A percentile compares a stretch with the other conserved stretches of the same genome.
Conservation (phyloP, 768 basidiomycete species). For the Tricholoma sp. region DNA sequence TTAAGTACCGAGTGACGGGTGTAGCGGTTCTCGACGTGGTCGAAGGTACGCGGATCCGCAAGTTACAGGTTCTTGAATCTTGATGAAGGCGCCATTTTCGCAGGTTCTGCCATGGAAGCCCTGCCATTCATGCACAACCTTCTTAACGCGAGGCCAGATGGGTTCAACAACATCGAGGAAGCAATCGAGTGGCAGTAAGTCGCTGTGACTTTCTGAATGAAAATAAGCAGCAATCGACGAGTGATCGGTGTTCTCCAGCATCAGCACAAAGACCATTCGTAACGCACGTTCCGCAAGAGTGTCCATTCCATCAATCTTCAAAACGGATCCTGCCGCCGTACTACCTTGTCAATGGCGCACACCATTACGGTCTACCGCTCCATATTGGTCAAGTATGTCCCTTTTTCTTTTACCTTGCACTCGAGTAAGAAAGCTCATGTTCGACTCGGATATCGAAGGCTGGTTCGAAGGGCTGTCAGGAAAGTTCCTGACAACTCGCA, state of each 20-base stretch:
- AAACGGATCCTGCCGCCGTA: conserved; percentile 36
- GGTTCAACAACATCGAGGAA: conserved; percentile 78
- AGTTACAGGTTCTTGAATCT: neutral
- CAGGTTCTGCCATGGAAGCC: conserved; percentile 90
- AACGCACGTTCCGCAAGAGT: conserved; percentile 80
- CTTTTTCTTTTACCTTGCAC: neutral
- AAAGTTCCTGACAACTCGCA: conserved; percentile 71
- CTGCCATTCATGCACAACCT: conserved; percentile 90
- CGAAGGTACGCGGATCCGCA: conserved; percentile 50
- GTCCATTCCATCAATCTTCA: conserved; percentile 79
- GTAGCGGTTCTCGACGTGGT: conserved; percentile 85
- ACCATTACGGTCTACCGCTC: conserved; percentile 75
- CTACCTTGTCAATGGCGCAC: conserved; percentile 74
- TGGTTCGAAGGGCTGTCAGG: conserved; percentile 86
- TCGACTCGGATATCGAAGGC: conserved; percentile 45
- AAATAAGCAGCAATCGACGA: neutral
- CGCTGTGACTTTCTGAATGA: neutral
- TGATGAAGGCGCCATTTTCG: neutral
- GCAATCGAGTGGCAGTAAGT: conserved; percentile 96
- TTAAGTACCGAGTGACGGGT: conserved; percentile 68
- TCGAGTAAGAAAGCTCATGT: neutral
- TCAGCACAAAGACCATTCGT: conserved; percentile 76
- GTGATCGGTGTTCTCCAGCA: conserved; percentile 34
- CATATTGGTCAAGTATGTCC: conserved; percentile 81
- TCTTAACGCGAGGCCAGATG: conserved; percentile 78